A percentile compares a stretch with the other conserved stretches of the same genome.
phyloP scores from a whole-genome alignment of 2,329 filamentous ascomycete species.

The Didymella glomerata region DNA sequence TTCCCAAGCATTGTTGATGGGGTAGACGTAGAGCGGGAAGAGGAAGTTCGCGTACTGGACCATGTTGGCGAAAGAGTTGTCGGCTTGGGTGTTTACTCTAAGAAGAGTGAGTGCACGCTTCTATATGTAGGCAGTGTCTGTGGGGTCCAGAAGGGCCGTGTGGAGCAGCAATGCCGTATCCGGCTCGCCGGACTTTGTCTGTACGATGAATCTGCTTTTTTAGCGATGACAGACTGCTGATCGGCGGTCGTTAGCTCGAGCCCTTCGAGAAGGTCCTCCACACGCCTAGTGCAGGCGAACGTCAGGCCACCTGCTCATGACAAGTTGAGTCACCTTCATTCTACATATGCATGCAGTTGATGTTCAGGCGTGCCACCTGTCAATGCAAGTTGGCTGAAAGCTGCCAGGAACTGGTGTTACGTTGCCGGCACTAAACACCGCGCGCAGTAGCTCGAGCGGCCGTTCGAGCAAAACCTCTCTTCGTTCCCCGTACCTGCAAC shows the following conservation, averaged over 20 bases:
- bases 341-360: neutral
- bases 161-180: neutral
- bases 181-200: neutral
- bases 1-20: constrained; percentile 19
- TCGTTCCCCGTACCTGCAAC: constrained; percentile 6
- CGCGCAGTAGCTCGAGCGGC: constrained; percentile 1
- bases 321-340: neutral
- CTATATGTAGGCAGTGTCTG: neutral
- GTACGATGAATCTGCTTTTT: neutral
- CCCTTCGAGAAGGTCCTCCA: neutral
- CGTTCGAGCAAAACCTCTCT: neutral
- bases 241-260: neutral
- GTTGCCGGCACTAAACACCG: constrained; percentile 2
- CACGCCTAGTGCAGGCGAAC: neutral
- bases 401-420: neutral
- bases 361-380: constrained; percentile 3
- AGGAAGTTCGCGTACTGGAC: constrained; percentile 22
- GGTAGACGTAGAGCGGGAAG: constrained; percentile 21
- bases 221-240: neutral
- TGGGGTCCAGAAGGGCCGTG: neutral
- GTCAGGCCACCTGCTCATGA: neutral
- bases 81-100: neutral
- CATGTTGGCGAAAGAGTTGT: neutral
- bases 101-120: neutral
- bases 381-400: neutral